Percentiles rank a stretch among this genome's conserved stretches.
Evolutionary conservation across 2,329 filamentous ascomycete genomes (phyloP).

Genomic region (Basipetospora chlamydospora): DNA sequence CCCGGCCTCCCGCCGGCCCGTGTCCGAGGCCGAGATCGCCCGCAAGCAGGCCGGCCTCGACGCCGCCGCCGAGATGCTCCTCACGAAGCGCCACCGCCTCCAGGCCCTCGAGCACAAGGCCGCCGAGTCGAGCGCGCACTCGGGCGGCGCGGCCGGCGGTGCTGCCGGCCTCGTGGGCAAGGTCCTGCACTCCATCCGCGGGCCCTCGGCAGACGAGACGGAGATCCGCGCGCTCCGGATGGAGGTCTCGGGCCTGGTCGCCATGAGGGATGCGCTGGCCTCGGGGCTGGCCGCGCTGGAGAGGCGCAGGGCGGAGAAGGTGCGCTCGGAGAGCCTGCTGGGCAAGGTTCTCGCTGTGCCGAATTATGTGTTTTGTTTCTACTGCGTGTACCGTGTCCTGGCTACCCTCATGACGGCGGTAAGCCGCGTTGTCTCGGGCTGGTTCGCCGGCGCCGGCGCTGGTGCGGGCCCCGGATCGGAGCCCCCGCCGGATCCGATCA

Average conservation of each 20-base stretch:
- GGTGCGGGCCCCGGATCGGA: too few species aligned
- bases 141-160: slow-evolving; percentile 18
- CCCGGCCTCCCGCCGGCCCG: slow-evolving; percentile 27
- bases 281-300: slow-evolving; percentile 39
- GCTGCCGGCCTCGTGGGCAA: slow-evolving; percentile 52
- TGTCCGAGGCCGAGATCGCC: slow-evolving; percentile 59
- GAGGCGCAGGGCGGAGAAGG: slow-evolving; percentile 48
- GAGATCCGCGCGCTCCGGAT: slow-evolving; percentile 51
- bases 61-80: slow-evolving; percentile 65
- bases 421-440: slow-evolving; percentile 28
- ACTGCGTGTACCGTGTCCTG: slow-evolving; percentile 72
- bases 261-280: slow-evolving; percentile 60
- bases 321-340: slow-evolving; percentile 49
- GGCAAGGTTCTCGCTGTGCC: slow-evolving; percentile 50
- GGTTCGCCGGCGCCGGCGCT: slow-evolving; percentile 5
- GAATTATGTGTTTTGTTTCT: slow-evolving; percentile 58
- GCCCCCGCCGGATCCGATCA: slow-evolving; percentile 64
- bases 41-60: slow-evolving; percentile 68
- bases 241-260: slow-evolving; percentile 66
- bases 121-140: slow-evolving; percentile 12
- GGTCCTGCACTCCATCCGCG: slow-evolving; percentile 56
- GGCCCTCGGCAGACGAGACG: slow-evolving; percentile 42
- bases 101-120: slow-evolving; percentile 53
- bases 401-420: slow-evolving; percentile 56
- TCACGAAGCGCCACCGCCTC: slow-evolving; percentile 58